Evolutionary conservation across 192 early-diverging fungal genomes (phyloP), one percentile per base, ranked within the genome.

Genomic region (Phycomyces blakesleeanus): DNA sequence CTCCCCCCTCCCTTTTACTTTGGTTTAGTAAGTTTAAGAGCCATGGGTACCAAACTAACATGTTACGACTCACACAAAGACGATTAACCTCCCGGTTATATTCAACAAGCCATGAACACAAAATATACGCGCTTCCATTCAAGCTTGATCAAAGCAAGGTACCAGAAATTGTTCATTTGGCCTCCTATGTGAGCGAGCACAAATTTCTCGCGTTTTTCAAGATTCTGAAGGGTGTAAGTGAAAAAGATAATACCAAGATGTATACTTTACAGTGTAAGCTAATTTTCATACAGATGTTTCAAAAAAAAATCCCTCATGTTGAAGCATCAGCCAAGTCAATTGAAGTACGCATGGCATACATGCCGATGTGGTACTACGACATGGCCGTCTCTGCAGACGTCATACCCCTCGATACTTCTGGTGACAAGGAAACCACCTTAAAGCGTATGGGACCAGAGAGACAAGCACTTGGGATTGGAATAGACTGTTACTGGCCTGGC

Each of bases 341-440:
- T 44, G 49, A 63, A 39, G 39, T 62, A 1, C 72, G 72, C 16
- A 61, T 62, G 21, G 72, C 62, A 3, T 74, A 74, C 24, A 5
- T 74, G 16, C 72, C 72, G 5, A 58, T 68, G 26, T 74, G 72
- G 72, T 59, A 64, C 53, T 67, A 68, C 27, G 72, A 74, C 41
- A 56, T 64, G 40, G 72, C 66, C 9, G 20, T 59, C 7, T 55
- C 69, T 0, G 61, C 55, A 11, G 26, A 59, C 27, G 41, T 59
- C 14, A 47, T 37, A 56, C 16, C 42, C 20, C 14, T 25, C 1
- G 42, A 22, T 47, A 26, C 22, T 6, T 63, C 41, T 3, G 44
- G 57, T 0, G 52, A 61, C 3, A 37, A 58, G 26, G 59, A 55
- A 16, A 50, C 55, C 29, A 26, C 24, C 12, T 16, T 50, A 15